Evolutionary conservation across 805 yeast genomes (phyloP).

Genomic region (Ogataea populi-albae): DNA sequence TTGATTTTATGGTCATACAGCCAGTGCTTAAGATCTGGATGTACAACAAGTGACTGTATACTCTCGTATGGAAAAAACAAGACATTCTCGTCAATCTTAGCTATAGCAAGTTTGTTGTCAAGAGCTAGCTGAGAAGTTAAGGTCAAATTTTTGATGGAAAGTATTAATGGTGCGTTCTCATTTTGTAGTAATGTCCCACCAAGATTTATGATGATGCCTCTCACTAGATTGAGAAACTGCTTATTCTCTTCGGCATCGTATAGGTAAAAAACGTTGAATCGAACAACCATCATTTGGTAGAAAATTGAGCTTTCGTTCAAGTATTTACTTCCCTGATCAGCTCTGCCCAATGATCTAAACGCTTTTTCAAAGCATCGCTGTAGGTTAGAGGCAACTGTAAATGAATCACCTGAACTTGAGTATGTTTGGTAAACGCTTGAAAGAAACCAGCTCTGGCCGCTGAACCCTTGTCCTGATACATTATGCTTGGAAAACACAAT

Average conservation of each 20-base stretch:
- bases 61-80: constrained; percentile 15
- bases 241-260: constrained; percentile 22
- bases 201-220: constrained; percentile 6
- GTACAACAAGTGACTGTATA: constrained; percentile 8
- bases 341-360: constrained; percentile 1
- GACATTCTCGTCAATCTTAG: constrained; percentile 6
- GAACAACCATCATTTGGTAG: constrained; percentile 19
- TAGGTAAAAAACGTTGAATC: constrained; percentile 20
- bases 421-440: constrained; percentile 8
- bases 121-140: constrained; percentile 10
- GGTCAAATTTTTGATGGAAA: constrained; percentile 10
- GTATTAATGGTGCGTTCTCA: constrained; percentile 12
- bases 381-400: constrained; percentile 9
- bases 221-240: constrained; percentile 17
- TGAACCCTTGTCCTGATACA: background rate
- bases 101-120: constrained; percentile 6
- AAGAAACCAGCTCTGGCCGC: constrained; percentile 10
- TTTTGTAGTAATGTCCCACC: constrained; percentile 12
- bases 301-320: constrained; percentile 11
- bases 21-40: constrained; percentile 18
- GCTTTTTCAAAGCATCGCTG: constrained; percentile 11
- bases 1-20: constrained; percentile 14
- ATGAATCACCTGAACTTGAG: constrained; percentile 2
- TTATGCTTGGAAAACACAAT: constrained; percentile 4
- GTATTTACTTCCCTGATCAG: background rate